Conservation (phyloP, 768 basidiomycete genomes). For the Mycena amicta region DNA sequence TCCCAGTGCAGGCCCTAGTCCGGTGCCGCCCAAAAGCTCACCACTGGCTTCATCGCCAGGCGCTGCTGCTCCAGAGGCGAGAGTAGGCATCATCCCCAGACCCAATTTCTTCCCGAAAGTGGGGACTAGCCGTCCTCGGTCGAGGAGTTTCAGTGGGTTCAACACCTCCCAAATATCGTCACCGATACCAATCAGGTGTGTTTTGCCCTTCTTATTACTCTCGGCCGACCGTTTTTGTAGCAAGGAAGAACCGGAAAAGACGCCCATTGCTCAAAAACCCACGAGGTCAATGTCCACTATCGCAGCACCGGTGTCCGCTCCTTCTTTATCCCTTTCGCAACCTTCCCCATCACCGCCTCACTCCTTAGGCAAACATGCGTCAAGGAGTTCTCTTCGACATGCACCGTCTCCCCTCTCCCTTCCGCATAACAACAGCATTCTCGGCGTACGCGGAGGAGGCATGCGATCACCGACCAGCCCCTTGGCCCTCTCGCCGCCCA, state of each 20-base stretch:
- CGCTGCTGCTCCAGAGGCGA: conserved; percentile 3
- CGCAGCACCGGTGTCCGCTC: conserved; percentile 15
- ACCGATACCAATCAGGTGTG: conserved; percentile 35
- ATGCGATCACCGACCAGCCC: conserved; percentile 42
- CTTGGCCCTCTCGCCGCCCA: conserved; percentile 23
- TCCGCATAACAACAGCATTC: conserved; percentile 38
- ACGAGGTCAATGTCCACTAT: conserved; percentile 29
- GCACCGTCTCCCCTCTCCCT: conserved; percentile 48
- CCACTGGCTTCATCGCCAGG: conserved; percentile 11
- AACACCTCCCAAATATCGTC: conserved; percentile 40
- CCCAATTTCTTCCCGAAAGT: conserved; percentile 67
- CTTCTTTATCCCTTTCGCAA: conserved; percentile 14
- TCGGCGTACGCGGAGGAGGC: conserved; percentile 16
- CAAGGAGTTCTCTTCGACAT: conserved; percentile 30
- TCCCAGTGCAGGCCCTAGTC: background rate
- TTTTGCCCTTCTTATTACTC: conserved; percentile 5
- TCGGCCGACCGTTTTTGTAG: conserved; percentile 21
- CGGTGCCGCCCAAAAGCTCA: conserved; percentile 12
- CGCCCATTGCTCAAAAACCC: conserved; percentile 25
- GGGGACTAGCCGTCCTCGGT: conserved; percentile 59
- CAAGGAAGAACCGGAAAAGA: conserved; percentile 28
- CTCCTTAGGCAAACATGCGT: conserved; percentile 17
- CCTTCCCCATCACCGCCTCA: conserved; percentile 16
- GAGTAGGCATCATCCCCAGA: conserved; percentile 45
- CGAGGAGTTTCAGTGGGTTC: conserved; percentile 79